Evolutionary conservation across 306 rosid species (phyloP), one percentile per base, ranked within the genome.

Genomic region (Cucumis melo): DNA sequence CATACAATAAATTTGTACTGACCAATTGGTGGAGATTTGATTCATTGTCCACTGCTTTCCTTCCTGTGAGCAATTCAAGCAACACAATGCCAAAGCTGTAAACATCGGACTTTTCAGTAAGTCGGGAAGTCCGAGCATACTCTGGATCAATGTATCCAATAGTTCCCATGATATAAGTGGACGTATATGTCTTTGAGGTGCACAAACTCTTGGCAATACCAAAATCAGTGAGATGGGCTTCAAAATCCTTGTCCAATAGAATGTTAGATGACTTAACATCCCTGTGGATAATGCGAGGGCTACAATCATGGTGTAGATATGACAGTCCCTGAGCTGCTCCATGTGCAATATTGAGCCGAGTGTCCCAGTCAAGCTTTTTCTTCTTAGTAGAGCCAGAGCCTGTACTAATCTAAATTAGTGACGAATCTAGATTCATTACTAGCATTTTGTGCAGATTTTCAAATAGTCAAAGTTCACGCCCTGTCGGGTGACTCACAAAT

Each of bases 91-190:
- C 99, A 16, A 87, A 94, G 84, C 99, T 94, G 77, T 94, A 94
- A 10, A 94, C 93, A 82, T 94, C 97, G 0, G 99, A 94, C 51
- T 94, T 94, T 84, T 94, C 99, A 2, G 94, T 94, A 76, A 94
- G 97, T 20, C 97, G 91, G 8, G 96, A 90, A 53, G 99, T 94
- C 59, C 96, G 84, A 15, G 97, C 99, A 80, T 94, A 94, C 83
- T 94, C 99, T 1, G 99, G 99, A 71, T 94, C 99, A 23, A 94
- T 94, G 67, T 94, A 94, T 72, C 99, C 99, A 73, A 94, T 94
- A 14, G 99, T 94, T 82, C 99, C 99, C 90, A 92, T 87, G 64
- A 94, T 73, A 72, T 85, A 90, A 20, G 99, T 94, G 6, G 99
- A 91, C 27, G 99, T 91, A n/a, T 89, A 85, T 1, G 99, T 73